These are phyloP conservation scores for Plectosphaerella cucumerina DNA, from an alignment of 2,329 filamentous ascomycete species.

Conservation along the genomic window DNA sequence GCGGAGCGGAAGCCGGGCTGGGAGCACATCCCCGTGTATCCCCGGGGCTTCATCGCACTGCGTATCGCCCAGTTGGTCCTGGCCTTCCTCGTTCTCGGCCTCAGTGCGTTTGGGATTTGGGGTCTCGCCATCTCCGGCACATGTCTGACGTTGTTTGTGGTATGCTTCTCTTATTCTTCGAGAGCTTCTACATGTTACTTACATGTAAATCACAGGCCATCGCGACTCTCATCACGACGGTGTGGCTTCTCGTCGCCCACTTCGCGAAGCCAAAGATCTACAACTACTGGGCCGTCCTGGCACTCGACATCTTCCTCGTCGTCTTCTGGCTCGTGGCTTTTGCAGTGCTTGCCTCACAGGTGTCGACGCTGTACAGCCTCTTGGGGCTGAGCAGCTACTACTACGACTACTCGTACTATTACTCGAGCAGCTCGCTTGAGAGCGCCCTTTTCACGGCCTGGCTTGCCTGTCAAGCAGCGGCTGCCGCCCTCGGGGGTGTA, in stretches of 20 bases:
- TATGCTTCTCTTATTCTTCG: slow-evolving; percentile 22
- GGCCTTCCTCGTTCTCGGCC: slow-evolving; percentile 38
- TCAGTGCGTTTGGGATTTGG: slow-evolving; percentile 39
- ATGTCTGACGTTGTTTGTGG: slow-evolving; percentile 32
- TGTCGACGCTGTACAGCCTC: slow-evolving; percentile 18
- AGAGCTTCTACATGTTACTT: too few relatives aligned
- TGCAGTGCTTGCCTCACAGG: slow-evolving; percentile 32
- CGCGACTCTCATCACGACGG: slow-evolving; percentile 36
- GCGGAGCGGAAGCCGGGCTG: slow-evolving; percentile 28
- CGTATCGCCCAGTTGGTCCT: slow-evolving; percentile 43
- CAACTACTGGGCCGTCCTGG: slow-evolving; percentile 49
- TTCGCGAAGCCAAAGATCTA: slow-evolving; percentile 34
- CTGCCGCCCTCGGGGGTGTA: slow-evolving; percentile 34
- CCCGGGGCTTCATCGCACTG: slow-evolving; percentile 36
- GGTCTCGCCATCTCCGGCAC: slow-evolving; percentile 29
- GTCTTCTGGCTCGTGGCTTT: slow-evolving; percentile 49
- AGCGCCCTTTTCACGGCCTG: not conserved
- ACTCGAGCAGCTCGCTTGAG: slow-evolving; percentile 9
- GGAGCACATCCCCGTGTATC: slow-evolving; percentile 43
- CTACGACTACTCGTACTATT: slow-evolving; percentile 18
- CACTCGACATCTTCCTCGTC: slow-evolving; percentile 45
- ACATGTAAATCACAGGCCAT: slow-evolving; percentile 34
- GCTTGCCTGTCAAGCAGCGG: slow-evolving; percentile 24
- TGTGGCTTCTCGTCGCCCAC: slow-evolving; percentile 43
- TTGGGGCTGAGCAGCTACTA: slow-evolving; percentile 10